Evolutionary conservation across 2,329 filamentous ascomycete genomes (phyloP).

Genomic region (Neophaeococcomyces mojaviensis): DNA sequence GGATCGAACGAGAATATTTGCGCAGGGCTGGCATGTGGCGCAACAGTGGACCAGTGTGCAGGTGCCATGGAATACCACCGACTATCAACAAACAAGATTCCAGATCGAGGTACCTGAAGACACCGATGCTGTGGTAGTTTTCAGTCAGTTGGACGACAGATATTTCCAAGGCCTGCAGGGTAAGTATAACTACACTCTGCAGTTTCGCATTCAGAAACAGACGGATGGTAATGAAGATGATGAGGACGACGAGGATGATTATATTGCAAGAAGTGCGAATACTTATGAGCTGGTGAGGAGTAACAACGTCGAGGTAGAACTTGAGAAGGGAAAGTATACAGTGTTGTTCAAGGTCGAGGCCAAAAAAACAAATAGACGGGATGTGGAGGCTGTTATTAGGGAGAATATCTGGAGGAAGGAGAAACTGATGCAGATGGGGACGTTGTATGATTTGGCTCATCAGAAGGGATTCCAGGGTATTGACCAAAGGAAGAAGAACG

Average conservation of each 20-base stretch:
- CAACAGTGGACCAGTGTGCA: slow-evolving; percentile 56
- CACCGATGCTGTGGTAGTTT: slow-evolving; percentile 50
- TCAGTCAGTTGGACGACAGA: slow-evolving; percentile 53
- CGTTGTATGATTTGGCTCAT: slow-evolving; percentile 41
- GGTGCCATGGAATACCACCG: slow-evolving; percentile 52
- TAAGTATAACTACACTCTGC: slow-evolving; percentile 50
- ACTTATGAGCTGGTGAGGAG: slow-evolving; percentile 61
- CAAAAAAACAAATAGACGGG: slow-evolving; percentile 45
- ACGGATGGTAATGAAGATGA: slow-evolving; percentile 52
- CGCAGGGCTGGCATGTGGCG: slow-evolving; percentile 52
- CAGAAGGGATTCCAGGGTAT: slow-evolving; percentile 31
- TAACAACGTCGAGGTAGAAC: slow-evolving; percentile 67
- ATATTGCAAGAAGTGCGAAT: slow-evolving; percentile 49
- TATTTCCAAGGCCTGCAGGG: slow-evolving; percentile 53
- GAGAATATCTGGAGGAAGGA: slow-evolving; percentile 60
- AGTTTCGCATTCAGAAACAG: slow-evolving; percentile 48
- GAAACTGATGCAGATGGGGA: slow-evolving; percentile 54
- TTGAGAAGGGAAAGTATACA: slow-evolving; percentile 67
- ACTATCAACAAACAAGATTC: slow-evolving; percentile 56
- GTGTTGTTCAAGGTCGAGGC: slow-evolving; percentile 70
- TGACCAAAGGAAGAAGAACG: neutral
- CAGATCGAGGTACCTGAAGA: slow-evolving; percentile 45
- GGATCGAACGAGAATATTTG: slow-evolving; percentile 55
- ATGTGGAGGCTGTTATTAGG: slow-evolving; percentile 52
- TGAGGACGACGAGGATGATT: slow-evolving; percentile 52